Evolutionary conservation across 768 basidiomycete species (phyloP), one percentile per base, ranked within the genome.

Genomic region (Hericium rajendrae): DNA sequence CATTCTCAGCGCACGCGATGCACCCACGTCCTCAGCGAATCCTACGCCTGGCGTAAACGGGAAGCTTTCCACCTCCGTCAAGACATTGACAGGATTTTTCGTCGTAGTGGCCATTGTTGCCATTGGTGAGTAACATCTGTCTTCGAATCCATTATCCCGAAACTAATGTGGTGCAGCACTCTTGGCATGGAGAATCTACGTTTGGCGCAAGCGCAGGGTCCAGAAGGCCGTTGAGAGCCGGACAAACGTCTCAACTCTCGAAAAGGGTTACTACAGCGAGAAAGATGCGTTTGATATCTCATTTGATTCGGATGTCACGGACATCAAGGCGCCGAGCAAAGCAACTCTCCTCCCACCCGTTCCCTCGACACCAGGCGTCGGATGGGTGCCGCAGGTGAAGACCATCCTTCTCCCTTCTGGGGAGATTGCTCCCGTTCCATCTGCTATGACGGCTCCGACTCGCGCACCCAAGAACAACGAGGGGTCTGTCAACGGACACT

Each of bases 401-500:
- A 37, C 43, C 15, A 39, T 62, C 26, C 53, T 48, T n/a, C 57
- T 53, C 20, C 61, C 59, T n/a, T 40, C 50, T 10, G 59, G 43
- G 43, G n/a, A n/a, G 3, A n/a, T 46, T 18, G 43, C 43, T n/a
- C 43, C 43, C 20, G n/a, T 46, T 9, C 55, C 57, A 5, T 57
- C 61, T 53, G 68, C 71, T 40, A 55, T 68, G 13, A 71, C 71
- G 63, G 53, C 63, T 71, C 72, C 59, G 58, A 67, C 58, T 48
- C 59, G 57, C 46, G 54, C 59, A 16, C 54, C 54, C n/a, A 39
- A 26, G 24, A 18, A 43, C 38, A 52, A 55, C 40, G 49, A 48
- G n/a, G 51, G 40, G 16, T 43, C 41, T 18, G 2, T 16, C 41
- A 9, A 18, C 46, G 55, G 11, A 46, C 39, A 10, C 37, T 57